phyloP scores from a whole-genome alignment of 345 rosid genomes.

The Noccaea caerulescens region DNA sequence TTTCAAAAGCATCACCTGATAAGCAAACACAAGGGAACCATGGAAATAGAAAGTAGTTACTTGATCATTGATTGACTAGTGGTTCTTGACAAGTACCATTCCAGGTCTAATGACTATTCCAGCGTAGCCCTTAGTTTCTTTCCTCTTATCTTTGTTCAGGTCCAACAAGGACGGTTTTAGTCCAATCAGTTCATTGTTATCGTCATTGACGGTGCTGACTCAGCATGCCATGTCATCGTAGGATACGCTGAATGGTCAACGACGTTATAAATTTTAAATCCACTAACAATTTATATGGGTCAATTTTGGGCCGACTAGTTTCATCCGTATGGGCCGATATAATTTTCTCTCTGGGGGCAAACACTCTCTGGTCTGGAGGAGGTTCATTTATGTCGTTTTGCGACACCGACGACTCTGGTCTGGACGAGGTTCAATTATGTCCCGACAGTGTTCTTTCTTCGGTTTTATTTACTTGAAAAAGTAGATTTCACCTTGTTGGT shows the following conservation, averaged over 20 bases:
- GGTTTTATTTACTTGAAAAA: not conserved
- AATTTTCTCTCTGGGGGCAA: not conserved
- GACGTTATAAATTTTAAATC: not conserved
- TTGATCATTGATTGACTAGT: slow-evolving; percentile 60
- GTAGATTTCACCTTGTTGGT: not conserved
- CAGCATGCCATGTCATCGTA: slow-evolving; percentile 9
- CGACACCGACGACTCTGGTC: not conserved
- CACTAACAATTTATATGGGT: not conserved
- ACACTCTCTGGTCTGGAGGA: not conserved
- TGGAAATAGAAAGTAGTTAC: slow-evolving; percentile 36
- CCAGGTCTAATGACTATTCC: slow-evolving; percentile 58
- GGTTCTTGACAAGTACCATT: slow-evolving; percentile 72
- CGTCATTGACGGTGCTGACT: slow-evolving; percentile 26
- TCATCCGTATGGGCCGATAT: not conserved
- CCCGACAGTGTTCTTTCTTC: not conserved
- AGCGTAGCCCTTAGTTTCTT: slow-evolving; percentile 40
- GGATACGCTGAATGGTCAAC: not conserved
- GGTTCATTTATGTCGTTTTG: too few species aligned
- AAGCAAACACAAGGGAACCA: not conserved
- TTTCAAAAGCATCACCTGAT: slow-evolving; percentile 66
- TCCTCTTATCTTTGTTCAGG: slow-evolving; percentile 54
- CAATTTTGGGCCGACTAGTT: not conserved
- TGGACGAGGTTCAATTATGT: not conserved
- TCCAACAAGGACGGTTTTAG: slow-evolving; percentile 52
- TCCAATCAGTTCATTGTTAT: slow-evolving; percentile 27